Base-by-base conservation (phyloP, 352 stramenopile species). In the Globisporangium iwayamae region DNA sequence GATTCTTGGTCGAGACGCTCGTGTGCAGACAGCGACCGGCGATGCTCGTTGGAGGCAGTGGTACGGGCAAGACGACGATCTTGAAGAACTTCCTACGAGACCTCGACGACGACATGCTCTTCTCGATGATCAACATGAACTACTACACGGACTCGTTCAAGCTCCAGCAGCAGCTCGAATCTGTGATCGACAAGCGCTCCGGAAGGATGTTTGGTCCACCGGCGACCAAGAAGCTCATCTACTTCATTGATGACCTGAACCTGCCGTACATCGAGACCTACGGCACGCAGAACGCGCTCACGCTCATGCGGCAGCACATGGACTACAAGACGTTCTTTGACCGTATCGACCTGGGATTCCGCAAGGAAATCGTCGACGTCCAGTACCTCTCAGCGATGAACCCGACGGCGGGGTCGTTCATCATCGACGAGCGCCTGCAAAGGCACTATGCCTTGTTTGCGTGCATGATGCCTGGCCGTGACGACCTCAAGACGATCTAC, bases 301-400 rank as follows among this genome's bases (percentile, higher is more conserved):
- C 95, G 28, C 68, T 99, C 43, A 71, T 99, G 55, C 97, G 94
- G 3, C 95, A 98, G 78, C 94, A 98, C 74, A 97, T 98, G 84
- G 93, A 98, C 69, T 97, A 98, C 77, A 90, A 88, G 14, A 98
- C 91, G 18, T 94, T 98, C 65, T 99, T 98, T 65, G 95, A 98
- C 59, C 85, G 96, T 11, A 69, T 83, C n/a, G 95, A 99, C 63
- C 74, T 99, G 28, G 95, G 96, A 18, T 98, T 98, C 78, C 83
- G 96, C n/a, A 99, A 99, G 64, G 90, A 98, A 20, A 96, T 98
- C 46, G 96, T 98, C 22, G 96, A 99, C 54, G 92, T 98, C 0
- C 95, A 99, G 79, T 98, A 98, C 65, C 70, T 99, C 56, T 96
- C 93, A 20, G 94, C 96, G 10, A 98, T 99, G 96, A 99, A 99